Percentiles rank a stretch among this genome's conserved stretches.
Evolutionary conservation across 306 rosid species (phyloP).

Genomic region (Malus sieversii): DNA sequence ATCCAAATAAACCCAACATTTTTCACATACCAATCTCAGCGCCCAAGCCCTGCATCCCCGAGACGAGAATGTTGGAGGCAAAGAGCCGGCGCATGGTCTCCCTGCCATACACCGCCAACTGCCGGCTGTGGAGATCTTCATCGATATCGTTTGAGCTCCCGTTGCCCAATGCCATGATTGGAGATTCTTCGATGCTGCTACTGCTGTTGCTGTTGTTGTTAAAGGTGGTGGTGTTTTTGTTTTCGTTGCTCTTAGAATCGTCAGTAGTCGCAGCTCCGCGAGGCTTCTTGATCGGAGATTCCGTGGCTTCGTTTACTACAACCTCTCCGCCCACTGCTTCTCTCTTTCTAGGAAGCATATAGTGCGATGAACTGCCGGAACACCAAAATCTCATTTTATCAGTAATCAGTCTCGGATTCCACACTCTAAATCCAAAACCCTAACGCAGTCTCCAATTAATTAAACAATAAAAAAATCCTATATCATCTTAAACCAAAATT

Average conservation of each 20-base stretch:
- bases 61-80: slow-evolving; percentile 23
- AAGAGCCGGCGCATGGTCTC: slow-evolving; percentile 32
- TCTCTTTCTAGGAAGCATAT: slow-evolving; percentile 39
- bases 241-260: neutral
- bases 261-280: neutral
- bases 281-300: slow-evolving; percentile 15
- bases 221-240: neutral
- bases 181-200: neutral
- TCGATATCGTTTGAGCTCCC: slow-evolving; percentile 16
- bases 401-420: neutral
- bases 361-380: slow-evolving; percentile 26
- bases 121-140: slow-evolving; percentile 30
- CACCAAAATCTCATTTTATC: neutral
- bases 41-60: slow-evolving; percentile 28
- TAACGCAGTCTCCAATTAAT: neutral
- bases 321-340: slow-evolving; percentile 20
- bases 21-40: slow-evolving; percentile 24
- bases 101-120: slow-evolving; percentile 29
- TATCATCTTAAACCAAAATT: neutral
- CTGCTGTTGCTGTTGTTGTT: neutral
- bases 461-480: neutral
- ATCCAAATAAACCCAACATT: neutral
- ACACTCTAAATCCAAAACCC: neutral
- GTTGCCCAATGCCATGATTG: slow-evolving; percentile 17
- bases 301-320: slow-evolving; percentile 10